Conservation (phyloP, 805 yeast species). For the Kodamaea restingae region DNA sequence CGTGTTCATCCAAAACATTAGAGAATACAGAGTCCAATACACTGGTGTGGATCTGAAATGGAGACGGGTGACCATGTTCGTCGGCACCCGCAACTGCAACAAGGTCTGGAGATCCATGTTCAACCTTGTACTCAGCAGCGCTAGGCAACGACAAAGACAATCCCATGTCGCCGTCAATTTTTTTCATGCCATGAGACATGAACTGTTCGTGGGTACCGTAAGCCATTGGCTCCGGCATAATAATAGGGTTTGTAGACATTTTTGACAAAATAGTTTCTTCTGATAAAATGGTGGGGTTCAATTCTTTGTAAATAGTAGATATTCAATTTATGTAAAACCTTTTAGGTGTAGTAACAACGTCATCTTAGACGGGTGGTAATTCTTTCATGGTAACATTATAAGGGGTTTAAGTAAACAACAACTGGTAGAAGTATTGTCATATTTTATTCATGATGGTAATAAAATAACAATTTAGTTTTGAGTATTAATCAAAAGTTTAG, state of each 20-base stretch:
- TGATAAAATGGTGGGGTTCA: constrained; percentile 4
- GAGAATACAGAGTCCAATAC: constrained; percentile 51
- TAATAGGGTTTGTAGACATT: constrained; percentile 21
- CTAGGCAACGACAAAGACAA: constrained; percentile 5
- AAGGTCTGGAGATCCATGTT: constrained; percentile 4
- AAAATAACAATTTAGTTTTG: constrained; percentile 7
- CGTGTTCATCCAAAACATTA: constrained; percentile 31
- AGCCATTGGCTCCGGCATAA: constrained; percentile 17
- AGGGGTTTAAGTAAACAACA: constrained; percentile 5
- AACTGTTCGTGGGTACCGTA: constrained; percentile 22
- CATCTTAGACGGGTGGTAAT: constrained; percentile 10
- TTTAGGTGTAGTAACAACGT: constrained; percentile 5
- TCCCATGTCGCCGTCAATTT: constrained; percentile 4
- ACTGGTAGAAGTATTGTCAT: constrained; percentile 4
- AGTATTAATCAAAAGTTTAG: constrained; percentile 4
- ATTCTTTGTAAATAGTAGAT: constrained; percentile 1
- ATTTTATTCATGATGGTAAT: constrained; percentile 2
- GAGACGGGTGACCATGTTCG: constrained; percentile 28
- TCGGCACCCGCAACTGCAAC: constrained; percentile 7
- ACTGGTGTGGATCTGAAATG: constrained; percentile 50
- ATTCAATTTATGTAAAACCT: constrained; percentile 5
- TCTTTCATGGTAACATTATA: constrained; percentile 8
- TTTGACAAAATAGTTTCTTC: constrained; percentile 13
- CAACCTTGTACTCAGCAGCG: constrained; percentile 7
- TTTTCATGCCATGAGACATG: constrained; percentile 10